Percentiles rank a stretch among this genome's conserved stretches.
Evolutionary conservation across 176 grass and related monocot species (phyloP).

Genomic region (Typha latifolia): DNA sequence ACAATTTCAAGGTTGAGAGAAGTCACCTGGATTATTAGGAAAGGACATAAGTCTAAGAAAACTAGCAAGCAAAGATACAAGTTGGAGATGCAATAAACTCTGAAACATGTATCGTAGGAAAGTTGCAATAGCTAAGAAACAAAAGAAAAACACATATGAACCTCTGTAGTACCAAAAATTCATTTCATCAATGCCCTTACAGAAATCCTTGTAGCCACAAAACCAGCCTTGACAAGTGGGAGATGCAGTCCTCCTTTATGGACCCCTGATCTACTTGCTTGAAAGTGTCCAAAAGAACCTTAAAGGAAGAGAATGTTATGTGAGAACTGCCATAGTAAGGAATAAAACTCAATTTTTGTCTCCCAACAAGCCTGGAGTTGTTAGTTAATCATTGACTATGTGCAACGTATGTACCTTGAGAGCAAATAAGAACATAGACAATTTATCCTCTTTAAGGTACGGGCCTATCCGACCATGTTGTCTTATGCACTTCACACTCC

Average conservation of each 20-base stretch:
- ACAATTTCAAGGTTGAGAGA: constrained; percentile 98
- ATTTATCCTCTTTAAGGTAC: neutral
- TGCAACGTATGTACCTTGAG: neutral
- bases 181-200: constrained; percentile 28
- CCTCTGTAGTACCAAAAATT: neutral
- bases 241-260: constrained; percentile 81
- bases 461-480: neutral
- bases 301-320: constrained; percentile 10
- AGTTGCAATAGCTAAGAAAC: too few relatives aligned
- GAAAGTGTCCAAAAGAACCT: constrained; percentile 99
- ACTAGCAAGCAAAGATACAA: neutral
- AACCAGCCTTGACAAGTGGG: constrained; percentile 77
- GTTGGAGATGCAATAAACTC: too few relatives aligned
- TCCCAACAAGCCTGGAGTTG: too few relatives aligned
- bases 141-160: neutral
- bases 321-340: neutral
- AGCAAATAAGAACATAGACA: neutral
- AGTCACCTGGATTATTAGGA: constrained; percentile 52
- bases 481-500: too few relatives aligned
- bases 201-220: constrained; percentile 94
- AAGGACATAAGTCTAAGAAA: neutral
- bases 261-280: constrained; percentile 88
- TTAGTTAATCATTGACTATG: neutral
- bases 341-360: neutral
- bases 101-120: too few relatives aligned